phyloP scores from a whole-genome alignment of 306 rosid species.

The Potentilla sterilis region DNA sequence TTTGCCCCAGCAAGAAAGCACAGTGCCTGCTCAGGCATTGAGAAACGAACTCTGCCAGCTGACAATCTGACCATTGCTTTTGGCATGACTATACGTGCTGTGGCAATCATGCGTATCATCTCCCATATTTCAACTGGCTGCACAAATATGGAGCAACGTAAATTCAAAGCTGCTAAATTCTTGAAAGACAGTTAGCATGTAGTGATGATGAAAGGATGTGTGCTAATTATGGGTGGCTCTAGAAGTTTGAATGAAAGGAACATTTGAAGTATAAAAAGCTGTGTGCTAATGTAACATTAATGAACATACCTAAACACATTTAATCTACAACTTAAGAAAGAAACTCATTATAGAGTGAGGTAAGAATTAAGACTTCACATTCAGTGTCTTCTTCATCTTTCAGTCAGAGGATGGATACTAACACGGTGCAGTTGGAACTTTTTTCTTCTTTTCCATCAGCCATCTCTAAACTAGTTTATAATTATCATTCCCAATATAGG shows the following conservation, averaged over 20 bases:
- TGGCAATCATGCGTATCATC: constrained; percentile 94
- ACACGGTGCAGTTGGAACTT: neutral
- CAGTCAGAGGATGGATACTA: neutral
- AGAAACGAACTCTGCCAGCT: constrained; percentile 91
- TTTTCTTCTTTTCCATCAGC: neutral
- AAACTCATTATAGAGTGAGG: neutral
- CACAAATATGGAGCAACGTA: constrained; percentile 17
- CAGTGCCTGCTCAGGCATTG: constrained; percentile 91
- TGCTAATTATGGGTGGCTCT: neutral
- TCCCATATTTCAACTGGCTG: constrained; percentile 99
- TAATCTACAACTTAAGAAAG: neutral
- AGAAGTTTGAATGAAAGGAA: neutral
- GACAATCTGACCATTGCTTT: constrained; percentile 95
- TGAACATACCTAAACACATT: neutral
- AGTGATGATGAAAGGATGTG: too few relatives aligned
- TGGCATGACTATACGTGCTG: constrained; percentile 89
- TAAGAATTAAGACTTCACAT: neutral
- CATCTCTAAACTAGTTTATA: neutral
- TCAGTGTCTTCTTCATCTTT: neutral
- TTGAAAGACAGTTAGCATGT: neutral
- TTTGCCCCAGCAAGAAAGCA: constrained; percentile 97
- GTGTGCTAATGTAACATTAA: neutral
- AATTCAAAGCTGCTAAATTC: constrained; percentile 7
- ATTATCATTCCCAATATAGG: neutral
- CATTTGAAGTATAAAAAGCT: neutral